A percentile compares a stretch with the other conserved stretches of the same genome.
Evolutionary conservation across 805 yeast species (phyloP).

Genomic region (Wickerhamiella occidentalis): DNA sequence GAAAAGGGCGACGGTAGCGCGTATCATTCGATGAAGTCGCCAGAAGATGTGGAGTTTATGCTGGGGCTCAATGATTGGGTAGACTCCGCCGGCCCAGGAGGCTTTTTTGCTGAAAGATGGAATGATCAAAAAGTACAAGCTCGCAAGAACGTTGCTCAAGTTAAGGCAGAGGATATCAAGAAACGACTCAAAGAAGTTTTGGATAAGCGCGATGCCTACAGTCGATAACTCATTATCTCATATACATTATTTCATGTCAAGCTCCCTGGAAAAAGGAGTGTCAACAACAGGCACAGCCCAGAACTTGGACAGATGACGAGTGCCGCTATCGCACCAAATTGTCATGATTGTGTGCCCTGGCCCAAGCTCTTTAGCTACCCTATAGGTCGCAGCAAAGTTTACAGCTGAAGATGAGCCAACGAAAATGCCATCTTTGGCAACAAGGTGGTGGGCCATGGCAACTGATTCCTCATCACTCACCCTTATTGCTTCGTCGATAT

Average conservation of each 20-base stretch:
- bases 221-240: too few relatives aligned
- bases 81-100: constrained; percentile 22
- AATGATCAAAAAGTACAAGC: constrained; percentile 27
- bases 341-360: constrained; percentile 65
- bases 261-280: neutral
- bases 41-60: constrained; percentile 50
- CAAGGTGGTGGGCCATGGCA: constrained; percentile 74
- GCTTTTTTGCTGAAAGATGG: constrained; percentile 44
- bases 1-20: constrained; percentile 37
- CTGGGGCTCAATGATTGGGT: constrained; percentile 32
- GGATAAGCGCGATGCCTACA: neutral
- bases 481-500: constrained; percentile 65
- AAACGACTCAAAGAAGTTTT: neutral
- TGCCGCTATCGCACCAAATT: constrained; percentile 85
- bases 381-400: constrained; percentile 79
- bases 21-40: constrained; percentile 43
- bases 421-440: constrained; percentile 77
- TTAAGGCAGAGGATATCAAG: constrained; percentile 15
- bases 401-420: constrained; percentile 91
- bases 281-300: constrained; percentile 40
- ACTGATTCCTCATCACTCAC: constrained; percentile 73
- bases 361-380: constrained; percentile 39
- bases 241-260: neutral
- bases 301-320: constrained; percentile 80
- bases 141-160: constrained; percentile 14